phyloP scores from a whole-genome alignment of 371 early-diverging fungal species.

The Syncephalastrum racemosum region DNA sequence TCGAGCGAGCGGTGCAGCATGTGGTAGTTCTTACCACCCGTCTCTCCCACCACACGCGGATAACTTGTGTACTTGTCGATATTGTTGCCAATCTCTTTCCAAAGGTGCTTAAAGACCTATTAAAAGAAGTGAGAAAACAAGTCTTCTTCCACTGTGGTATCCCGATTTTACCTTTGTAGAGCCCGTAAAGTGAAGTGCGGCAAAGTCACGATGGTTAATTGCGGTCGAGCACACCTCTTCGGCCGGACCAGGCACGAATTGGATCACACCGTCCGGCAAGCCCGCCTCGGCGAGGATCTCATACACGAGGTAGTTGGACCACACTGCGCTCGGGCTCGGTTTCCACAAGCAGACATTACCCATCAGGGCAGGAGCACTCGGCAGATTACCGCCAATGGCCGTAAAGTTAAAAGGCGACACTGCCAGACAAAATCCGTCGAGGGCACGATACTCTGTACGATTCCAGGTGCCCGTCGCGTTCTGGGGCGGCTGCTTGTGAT shows the following conservation, averaged over 20 bases:
- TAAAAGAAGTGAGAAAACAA: too few species aligned
- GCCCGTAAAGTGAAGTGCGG: slow-evolving; percentile 97
- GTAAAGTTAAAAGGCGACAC: slow-evolving; percentile 99
- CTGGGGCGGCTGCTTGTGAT: slow-evolving; percentile 89
- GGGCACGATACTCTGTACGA: slow-evolving; percentile 92
- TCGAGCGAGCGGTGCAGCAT: slow-evolving; percentile 73
- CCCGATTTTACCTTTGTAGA: slow-evolving; percentile 56
- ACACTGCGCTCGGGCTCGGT: slow-evolving; percentile 89
- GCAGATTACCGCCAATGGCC: slow-evolving; percentile 97
- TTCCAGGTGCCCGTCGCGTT: slow-evolving; percentile 91
- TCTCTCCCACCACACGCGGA: slow-evolving; percentile 98
- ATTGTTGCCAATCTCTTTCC: slow-evolving; percentile 91
- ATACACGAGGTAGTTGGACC: slow-evolving; percentile 90
- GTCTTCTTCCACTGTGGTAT: too few species aligned
- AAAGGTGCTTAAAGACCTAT: slow-evolving; percentile 88
- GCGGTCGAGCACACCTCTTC: slow-evolving; percentile 71
- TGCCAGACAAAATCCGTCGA: slow-evolving; percentile 97
- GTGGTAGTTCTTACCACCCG: slow-evolving; percentile 99
- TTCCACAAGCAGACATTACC: slow-evolving; percentile 98
- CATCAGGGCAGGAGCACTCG: slow-evolving; percentile 95
- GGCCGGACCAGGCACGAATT: slow-evolving; percentile 95
- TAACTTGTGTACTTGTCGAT: slow-evolving; percentile 89
- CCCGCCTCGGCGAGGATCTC: slow-evolving; percentile 95
- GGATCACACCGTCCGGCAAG: slow-evolving; percentile 95
- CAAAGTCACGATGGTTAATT: slow-evolving; percentile 86